A percentile compares a stretch with the other conserved stretches of the same genome.
phyloP scores from a whole-genome alignment of 2,329 filamentous ascomycete genomes.

The Clathrospora elynae region DNA sequence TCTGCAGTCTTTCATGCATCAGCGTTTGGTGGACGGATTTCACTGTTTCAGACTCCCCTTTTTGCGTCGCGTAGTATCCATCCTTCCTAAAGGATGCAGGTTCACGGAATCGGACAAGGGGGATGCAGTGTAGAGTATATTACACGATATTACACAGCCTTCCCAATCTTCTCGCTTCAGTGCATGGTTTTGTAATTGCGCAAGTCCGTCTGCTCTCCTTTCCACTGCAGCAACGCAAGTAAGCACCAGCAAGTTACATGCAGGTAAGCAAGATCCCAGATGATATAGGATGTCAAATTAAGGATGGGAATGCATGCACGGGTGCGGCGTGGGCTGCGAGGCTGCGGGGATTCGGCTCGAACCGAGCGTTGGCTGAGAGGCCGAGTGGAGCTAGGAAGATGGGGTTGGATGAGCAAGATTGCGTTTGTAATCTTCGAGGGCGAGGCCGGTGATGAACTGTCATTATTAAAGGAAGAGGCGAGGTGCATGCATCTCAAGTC shows the following conservation, averaged over 20 bases:
- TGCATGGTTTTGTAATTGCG: too few species aligned
- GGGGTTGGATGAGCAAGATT: background rate
- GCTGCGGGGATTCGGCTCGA: constrained; percentile 4
- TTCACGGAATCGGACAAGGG: too few species aligned
- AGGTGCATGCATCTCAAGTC: too few species aligned
- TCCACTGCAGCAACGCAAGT: background rate
- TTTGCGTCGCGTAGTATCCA: constrained; percentile 7
- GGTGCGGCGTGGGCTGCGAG: constrained; percentile 12
- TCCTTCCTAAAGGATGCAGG: constrained; percentile 4
- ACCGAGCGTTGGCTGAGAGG: background rate
- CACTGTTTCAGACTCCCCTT: constrained; percentile 6
- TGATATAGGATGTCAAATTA: constrained; percentile 4
- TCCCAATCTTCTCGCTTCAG: background rate
- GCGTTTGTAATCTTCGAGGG: too few species aligned
- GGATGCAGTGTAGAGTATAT: too few species aligned
- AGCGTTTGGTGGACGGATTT: constrained; percentile 13
- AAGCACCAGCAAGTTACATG: too few species aligned
- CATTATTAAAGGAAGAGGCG: too few species aligned
- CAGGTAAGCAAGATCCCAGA: too few species aligned
- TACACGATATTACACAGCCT: too few species aligned
- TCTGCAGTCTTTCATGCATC: constrained; percentile 16
- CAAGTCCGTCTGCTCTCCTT: constrained; percentile 1
- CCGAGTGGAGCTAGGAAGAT: too few species aligned
- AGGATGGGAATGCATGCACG: constrained; percentile 12
- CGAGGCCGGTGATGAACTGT: too few species aligned